phyloP scores from a whole-genome alignment of 805 yeast species.

The Spathaspora girioi region DNA sequence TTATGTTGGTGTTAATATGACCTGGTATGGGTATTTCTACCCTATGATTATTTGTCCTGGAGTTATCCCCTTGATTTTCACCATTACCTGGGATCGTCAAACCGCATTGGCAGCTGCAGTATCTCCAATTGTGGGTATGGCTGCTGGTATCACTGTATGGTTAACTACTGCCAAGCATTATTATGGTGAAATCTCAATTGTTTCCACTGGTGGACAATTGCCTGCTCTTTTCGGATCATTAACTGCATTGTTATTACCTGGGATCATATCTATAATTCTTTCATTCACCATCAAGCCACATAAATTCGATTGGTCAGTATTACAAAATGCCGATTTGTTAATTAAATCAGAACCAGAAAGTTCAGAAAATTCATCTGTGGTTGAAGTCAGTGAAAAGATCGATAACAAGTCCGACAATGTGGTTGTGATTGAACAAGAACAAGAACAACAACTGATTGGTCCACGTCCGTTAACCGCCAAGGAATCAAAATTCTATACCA shows the following conservation, averaged over 20 bases:
- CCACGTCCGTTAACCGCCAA: conserved; percentile 4
- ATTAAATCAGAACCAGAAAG: conserved; percentile 9
- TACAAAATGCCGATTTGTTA: conserved; percentile 18
- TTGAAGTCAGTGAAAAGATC: not conserved
- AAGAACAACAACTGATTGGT: conserved; percentile 1
- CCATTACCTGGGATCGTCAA: conserved; percentile 32
- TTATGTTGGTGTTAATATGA: conserved; percentile 24
- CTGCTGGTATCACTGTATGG: conserved; percentile 29
- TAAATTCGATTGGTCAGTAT: conserved; percentile 26
- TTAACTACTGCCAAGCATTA: conserved; percentile 23
- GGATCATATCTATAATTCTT: conserved; percentile 20
- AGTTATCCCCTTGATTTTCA: conserved; percentile 30
- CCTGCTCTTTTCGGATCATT: conserved; percentile 33
- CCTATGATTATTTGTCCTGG: conserved; percentile 39
- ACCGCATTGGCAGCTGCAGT: conserved; percentile 24
- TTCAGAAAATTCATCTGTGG: not conserved
- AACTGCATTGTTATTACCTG: conserved; percentile 31
- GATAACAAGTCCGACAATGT: not conserved
- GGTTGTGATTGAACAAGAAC: not conserved
- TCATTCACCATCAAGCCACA: conserved; percentile 21
- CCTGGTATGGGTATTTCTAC: conserved; percentile 30
- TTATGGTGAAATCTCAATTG: conserved; percentile 23
- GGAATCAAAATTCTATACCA: conserved; percentile 14
- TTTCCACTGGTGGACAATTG: conserved; percentile 24
- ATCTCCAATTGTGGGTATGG: conserved; percentile 28